Percentiles rank a stretch among this genome's conserved stretches.
These are phyloP conservation scores for Scutellaria baicalensis DNA, from an alignment of 257 asterid species.

Conservation along the genomic window DNA sequence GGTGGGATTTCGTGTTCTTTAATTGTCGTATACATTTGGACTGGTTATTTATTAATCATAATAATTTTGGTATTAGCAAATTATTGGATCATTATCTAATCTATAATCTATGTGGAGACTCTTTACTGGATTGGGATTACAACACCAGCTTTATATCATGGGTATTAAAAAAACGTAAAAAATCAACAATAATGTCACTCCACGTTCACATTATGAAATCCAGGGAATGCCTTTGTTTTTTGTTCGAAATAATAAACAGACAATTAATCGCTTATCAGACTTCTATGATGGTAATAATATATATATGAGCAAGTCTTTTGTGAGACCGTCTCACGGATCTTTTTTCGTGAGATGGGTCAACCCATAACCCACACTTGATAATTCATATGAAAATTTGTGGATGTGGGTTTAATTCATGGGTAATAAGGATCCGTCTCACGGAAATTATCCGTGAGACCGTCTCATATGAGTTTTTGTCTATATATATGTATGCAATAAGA, in stretches of 20 bases:
- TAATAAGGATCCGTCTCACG: too few species aligned
- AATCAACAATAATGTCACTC: neutral
- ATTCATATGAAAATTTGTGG: too few species aligned
- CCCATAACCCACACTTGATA: too few species aligned
- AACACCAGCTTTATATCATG: neutral
- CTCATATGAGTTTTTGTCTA: too few species aligned
- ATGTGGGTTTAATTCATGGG: too few species aligned
- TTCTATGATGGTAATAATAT: too few species aligned
- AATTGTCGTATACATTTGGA: neutral
- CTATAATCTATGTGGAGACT: neutral
- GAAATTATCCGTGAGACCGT: too few species aligned
- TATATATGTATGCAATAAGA: too few species aligned
- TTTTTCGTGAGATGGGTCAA: too few species aligned
- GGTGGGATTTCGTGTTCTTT: neutral
- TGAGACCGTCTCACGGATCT: too few species aligned
- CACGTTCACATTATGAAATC: neutral
- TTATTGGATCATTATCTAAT: constrained; percentile 2
- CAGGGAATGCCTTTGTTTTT: neutral
- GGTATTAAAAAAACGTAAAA: neutral
- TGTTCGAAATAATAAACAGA: neutral
- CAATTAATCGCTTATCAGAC: neutral
- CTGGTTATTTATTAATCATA: neutral
- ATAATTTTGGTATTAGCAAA: neutral
- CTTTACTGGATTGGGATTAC: neutral
- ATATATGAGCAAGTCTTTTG: too few species aligned